Evolutionary conservation across 768 basidiomycete species (phyloP), one percentile per base, ranked within the genome.

Genomic region (Butyriboletus loyo): DNA sequence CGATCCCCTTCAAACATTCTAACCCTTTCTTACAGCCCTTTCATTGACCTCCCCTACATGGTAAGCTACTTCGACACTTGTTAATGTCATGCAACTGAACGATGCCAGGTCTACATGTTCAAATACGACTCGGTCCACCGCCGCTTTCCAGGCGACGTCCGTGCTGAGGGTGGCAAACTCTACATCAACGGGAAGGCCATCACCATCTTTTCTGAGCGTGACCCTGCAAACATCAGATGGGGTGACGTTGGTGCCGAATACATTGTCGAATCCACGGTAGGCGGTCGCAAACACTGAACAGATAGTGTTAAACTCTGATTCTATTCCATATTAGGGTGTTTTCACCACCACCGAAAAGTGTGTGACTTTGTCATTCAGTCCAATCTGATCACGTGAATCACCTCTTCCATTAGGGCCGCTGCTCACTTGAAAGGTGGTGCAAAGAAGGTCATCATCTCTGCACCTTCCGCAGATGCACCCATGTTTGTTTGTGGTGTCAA

Each of bases 391-490:
- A 15, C 7, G 44, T 46, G 35, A 37, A 22, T 49, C 15, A 40
- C 52, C 19, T 49, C 53, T 21, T 22, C 46, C 45, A n/a, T 4
- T 51, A 89, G 86, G 79, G 96, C 96, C 50, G 79, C 80, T 43
- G 86, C 84, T 61, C 96, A 99, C 78, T 78, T 99, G 76, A 93
- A 95, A 77, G 96, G 96, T 64, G 96, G 96, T 72, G 96, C 96
- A 68, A 98, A 98, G 86, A 99, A 98, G 81, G 96, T 99, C 70
- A 80, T 99, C 77, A 98, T 99, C 83, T 96, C 95, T 60, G 96
- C 96, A 42, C 96, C 96, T 61, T 98, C 96, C n/a, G 82, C 92
- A 30, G 92, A 95, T 70, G 92, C 93, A 7, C 92, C 92, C 62
- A 95, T 95, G 92, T 94, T 84, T 73, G 92, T 95, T 48, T 82